phyloP scores from a whole-genome alignment of 768 basidiomycete species.

The Lactifluus hygrophoroides region DNA sequence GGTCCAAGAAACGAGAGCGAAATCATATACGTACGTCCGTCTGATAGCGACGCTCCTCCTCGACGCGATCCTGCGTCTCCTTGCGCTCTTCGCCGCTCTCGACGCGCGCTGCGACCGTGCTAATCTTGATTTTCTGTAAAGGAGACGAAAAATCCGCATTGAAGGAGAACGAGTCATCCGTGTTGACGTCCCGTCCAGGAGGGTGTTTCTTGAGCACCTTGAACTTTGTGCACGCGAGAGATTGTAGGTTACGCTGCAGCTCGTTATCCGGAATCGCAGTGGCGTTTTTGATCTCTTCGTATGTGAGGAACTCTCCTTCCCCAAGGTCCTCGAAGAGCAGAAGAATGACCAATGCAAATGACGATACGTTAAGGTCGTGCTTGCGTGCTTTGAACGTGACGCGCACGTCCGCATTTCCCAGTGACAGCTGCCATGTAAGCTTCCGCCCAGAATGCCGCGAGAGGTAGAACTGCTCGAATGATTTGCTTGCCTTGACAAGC shows the following conservation, averaged over 20 bases:
- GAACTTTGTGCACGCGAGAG: conserved; percentile 90
- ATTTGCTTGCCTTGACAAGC: conserved; percentile 56
- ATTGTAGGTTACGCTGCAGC: conserved; percentile 88
- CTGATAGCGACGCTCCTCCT: conserved; percentile 85
- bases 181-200: conserved; percentile 70
- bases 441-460: conserved; percentile 83
- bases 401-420: conserved; percentile 86
- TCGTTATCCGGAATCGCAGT: conserved; percentile 70
- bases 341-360: conserved; percentile 79
- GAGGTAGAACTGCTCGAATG: conserved; percentile 87
- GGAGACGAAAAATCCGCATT: conserved; percentile 73
- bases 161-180: conserved; percentile 81
- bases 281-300: conserved; percentile 70
- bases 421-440: conserved; percentile 84
- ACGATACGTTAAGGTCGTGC: conserved; percentile 91
- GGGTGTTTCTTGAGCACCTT: conserved; percentile 91
- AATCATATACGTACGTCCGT: conserved; percentile 56
- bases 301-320: conserved; percentile 65
- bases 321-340: conserved; percentile 72
- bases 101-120: conserved; percentile 78
- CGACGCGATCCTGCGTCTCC: conserved; percentile 84
- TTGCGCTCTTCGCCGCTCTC: conserved; percentile 81
- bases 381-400: conserved; percentile 68
- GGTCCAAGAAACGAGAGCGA: background rate
- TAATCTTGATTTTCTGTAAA: conserved; percentile 87